These are phyloP conservation scores for Globisporangium paroecandrum DNA, from an alignment of 352 stramenopile genomes.

Conservation along the genomic window DNA sequence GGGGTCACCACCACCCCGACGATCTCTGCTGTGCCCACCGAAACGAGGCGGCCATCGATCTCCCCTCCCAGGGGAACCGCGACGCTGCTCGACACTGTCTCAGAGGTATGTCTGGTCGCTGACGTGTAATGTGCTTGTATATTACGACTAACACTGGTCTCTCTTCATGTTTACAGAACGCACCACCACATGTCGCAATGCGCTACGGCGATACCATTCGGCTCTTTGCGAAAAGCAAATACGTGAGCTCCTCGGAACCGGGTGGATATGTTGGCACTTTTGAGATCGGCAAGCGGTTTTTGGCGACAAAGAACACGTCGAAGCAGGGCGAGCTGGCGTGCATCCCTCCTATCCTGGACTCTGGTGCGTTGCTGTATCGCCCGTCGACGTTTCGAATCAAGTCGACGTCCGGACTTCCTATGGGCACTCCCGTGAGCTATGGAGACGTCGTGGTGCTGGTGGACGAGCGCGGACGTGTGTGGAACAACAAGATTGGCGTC, in stretches of 20 bases:
- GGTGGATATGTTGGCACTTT: constrained; percentile 76
- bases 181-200: constrained; percentile 60
- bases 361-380: constrained; percentile 36
- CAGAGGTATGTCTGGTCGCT: constrained; percentile 5
- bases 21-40: background rate
- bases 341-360: constrained; percentile 47
- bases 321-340: constrained; percentile 70
- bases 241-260: constrained; percentile 19
- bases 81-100: constrained; percentile 17
- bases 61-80: background rate
- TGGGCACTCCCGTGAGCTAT: constrained; percentile 72
- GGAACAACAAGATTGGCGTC: constrained; percentile 87
- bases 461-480: constrained; percentile 56
- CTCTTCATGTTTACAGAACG: constrained; percentile 29
- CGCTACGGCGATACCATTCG: constrained; percentile 70
- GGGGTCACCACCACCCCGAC: background rate
- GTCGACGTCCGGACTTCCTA: constrained; percentile 50
- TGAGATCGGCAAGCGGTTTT: constrained; percentile 56
- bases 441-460: constrained; percentile 81
- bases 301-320: constrained; percentile 51
- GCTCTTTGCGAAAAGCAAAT: constrained; percentile 64
- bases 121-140: background rate
- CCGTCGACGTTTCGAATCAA: constrained; percentile 63
- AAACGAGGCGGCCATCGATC: constrained; percentile 5
- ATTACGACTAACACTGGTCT: constrained; percentile 26